A percentile compares a stretch with the other conserved stretches of the same genome.
Evolutionary conservation across 495 filamentous ascomycete species (phyloP).

Genomic region (Aspergillus egyptiacus): DNA sequence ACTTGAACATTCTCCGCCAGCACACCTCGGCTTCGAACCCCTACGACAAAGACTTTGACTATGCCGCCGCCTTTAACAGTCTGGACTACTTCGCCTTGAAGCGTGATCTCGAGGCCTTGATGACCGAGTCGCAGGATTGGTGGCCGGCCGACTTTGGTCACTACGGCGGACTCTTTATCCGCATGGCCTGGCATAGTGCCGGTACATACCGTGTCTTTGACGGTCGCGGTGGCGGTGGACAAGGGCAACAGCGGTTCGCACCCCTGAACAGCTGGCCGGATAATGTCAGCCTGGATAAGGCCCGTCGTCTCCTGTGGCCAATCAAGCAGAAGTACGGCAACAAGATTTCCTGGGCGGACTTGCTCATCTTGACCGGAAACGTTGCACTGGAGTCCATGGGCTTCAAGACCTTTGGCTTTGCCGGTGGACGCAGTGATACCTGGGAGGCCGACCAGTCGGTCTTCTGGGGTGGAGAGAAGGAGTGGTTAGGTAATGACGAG

Average conservation of each 20-base stretch:
- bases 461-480: conserved; percentile 69
- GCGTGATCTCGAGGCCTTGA: conserved; percentile 58
- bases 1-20: conserved; percentile 66
- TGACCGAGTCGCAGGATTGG: conserved; percentile 71
- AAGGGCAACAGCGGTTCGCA: conserved; percentile 68
- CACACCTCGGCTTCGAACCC: conserved; percentile 58
- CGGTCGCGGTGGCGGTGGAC: conserved; percentile 64
- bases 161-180: conserved; percentile 70
- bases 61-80: conserved; percentile 61
- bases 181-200: conserved; percentile 72
- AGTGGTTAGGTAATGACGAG: conserved; percentile 63
- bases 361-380: conserved; percentile 63
- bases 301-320: conserved; percentile 68
- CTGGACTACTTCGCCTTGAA: conserved; percentile 66
- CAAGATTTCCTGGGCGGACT: conserved; percentile 73
- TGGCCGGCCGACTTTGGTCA: conserved; percentile 75
- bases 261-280: conserved; percentile 78
- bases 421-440: conserved; percentile 60
- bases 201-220: conserved; percentile 69
- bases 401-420: conserved; percentile 65
- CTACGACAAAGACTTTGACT: conserved; percentile 55
- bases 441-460: conserved; percentile 67
- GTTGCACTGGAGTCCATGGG: conserved; percentile 72
- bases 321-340: conserved; percentile 77
- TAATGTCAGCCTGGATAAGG: conserved; percentile 71